phyloP scores from a whole-genome alignment of 225 moss, liverwort and hornwort genomes.

The Straminergon stramineum region DNA sequence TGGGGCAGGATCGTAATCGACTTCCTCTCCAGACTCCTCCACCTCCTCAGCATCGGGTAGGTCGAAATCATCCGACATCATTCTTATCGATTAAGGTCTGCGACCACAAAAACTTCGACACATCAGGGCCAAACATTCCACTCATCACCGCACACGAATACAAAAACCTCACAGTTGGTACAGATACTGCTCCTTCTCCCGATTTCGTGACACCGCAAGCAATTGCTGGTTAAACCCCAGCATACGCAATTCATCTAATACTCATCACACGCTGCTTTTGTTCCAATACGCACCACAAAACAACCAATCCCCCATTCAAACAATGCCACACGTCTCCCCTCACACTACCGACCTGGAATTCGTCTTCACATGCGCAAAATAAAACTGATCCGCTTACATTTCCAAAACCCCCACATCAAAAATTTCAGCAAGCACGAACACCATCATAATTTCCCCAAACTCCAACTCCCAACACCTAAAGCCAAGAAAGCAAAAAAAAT shows the following conservation, averaged over 20 bases:
- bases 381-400: neutral
- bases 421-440: neutral
- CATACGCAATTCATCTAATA: neutral
- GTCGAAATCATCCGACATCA: constrained; percentile 75
- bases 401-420: neutral
- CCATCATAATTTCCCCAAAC: neutral
- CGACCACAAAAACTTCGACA: neutral
- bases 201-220: neutral
- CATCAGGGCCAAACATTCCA: neutral
- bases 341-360: neutral
- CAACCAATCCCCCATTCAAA: neutral
- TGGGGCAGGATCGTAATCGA: constrained; percentile 37
- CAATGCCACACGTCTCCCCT: neutral
- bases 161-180: neutral
- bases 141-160: neutral
- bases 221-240: neutral
- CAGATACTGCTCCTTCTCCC: neutral
- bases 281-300: neutral
- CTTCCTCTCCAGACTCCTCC: constrained; percentile 53
- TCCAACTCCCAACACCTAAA: neutral
- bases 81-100: neutral
- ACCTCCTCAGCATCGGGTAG: constrained; percentile 63
- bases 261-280: neutral
- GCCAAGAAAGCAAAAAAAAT: neutral
- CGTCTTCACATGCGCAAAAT: neutral